Evolutionary conservation across 495 filamentous ascomycete species (phyloP).

Genomic region (Podospora anserina): DNA sequence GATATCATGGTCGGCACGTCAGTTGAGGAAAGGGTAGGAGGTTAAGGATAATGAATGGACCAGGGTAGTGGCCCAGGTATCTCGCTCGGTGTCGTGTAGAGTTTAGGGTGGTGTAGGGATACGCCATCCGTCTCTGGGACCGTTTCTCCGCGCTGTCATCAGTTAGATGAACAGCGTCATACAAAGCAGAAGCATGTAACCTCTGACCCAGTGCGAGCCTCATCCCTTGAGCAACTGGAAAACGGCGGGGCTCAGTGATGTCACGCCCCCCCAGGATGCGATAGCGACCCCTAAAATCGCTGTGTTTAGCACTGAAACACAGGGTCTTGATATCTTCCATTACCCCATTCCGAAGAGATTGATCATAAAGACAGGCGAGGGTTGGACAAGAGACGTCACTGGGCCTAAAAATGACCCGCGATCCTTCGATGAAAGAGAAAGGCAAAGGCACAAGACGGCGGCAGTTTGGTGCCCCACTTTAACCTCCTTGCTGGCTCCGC

Average conservation of each 20-base stretch:
- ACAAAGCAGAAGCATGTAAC: not conserved
- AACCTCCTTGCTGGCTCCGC: not conserved
- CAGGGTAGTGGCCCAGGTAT: not conserved
- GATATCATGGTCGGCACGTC: not conserved
- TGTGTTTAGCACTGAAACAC: not conserved
- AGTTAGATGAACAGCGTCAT: not conserved
- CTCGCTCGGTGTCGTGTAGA: not conserved
- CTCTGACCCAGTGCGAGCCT: not conserved
- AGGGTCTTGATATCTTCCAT: not conserved
- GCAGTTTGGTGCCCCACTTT: conserved; percentile 2
- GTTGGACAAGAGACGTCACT: conserved; percentile 9
- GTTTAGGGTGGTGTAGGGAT: not conserved
- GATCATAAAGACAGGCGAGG: not conserved
- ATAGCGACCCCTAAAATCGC: not conserved
- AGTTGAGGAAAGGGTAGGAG: not conserved
- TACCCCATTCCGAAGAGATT: not conserved
- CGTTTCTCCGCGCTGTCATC: not conserved
- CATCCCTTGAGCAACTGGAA: not conserved
- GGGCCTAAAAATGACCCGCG: not conserved
- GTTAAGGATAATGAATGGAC: too few species aligned
- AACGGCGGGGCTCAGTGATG: not conserved
- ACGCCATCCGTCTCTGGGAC: not conserved
- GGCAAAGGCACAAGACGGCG: not conserved
- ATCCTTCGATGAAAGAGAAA: not conserved
- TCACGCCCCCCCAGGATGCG: not conserved